phyloP scores from a whole-genome alignment of 352 stramenopile species.

The Phytophthora crassamura region DNA sequence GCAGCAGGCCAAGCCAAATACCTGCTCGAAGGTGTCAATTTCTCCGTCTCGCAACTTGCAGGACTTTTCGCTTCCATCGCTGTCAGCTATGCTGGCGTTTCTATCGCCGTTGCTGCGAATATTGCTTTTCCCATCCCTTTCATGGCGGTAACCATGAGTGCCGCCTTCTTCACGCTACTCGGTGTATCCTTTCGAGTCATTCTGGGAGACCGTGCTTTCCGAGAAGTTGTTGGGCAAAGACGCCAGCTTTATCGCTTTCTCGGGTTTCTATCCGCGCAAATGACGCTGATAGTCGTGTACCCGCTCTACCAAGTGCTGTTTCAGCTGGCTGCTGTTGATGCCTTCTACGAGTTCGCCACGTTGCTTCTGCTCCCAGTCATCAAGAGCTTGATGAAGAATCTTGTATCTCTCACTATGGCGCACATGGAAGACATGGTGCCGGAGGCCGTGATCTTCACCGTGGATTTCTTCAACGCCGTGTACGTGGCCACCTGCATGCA shows the following conservation, averaged over 20 bases:
- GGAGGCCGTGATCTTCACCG: slow-evolving; percentile 20
- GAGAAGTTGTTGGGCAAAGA: background rate
- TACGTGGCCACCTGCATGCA: slow-evolving; percentile 28
- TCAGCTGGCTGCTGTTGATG: background rate
- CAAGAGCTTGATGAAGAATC: slow-evolving; percentile 23
- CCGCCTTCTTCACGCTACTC: background rate
- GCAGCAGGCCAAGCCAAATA: slow-evolving; percentile 9
- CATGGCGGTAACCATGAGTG: slow-evolving; percentile 14
- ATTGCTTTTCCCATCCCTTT: slow-evolving; percentile 27
- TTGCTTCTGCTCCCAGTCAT: slow-evolving; percentile 17
- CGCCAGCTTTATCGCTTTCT: slow-evolving; percentile 7
- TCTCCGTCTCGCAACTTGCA: slow-evolving; percentile 4
- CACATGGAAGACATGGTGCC: slow-evolving; percentile 27
- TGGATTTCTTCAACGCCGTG: slow-evolving; percentile 33
- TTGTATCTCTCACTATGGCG: slow-evolving; percentile 11
- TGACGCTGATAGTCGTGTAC: slow-evolving; percentile 17
- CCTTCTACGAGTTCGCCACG: background rate
- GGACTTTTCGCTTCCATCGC: slow-evolving; percentile 7
- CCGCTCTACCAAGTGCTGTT: slow-evolving; percentile 22
- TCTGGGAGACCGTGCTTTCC: background rate
- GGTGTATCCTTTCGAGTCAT: slow-evolving; percentile 1
- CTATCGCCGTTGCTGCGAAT: slow-evolving; percentile 8
- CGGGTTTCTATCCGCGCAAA: slow-evolving; percentile 16
- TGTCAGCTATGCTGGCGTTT: background rate
- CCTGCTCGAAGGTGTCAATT: slow-evolving; percentile 1